Conservation (phyloP, 352 stramenopile species). For the Blastocystis sp. region DNA sequence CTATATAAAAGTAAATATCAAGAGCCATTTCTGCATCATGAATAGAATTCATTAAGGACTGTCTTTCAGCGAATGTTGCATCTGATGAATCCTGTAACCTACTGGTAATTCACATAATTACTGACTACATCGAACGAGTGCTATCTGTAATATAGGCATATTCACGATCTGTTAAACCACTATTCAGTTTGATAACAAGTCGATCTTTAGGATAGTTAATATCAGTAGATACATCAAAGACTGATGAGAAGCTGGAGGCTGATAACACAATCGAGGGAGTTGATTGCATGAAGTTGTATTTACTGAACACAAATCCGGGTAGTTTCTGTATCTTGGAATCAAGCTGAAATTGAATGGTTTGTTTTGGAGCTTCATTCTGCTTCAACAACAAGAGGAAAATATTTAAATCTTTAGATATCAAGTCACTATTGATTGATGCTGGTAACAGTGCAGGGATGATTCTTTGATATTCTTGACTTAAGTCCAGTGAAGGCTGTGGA, state of each 20-base stretch:
- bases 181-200: constrained; percentile 27
- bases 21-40: constrained; percentile 25
- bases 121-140: neutral
- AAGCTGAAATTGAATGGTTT: neutral
- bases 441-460: constrained; percentile 24
- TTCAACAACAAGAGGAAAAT: neutral
- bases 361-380: neutral
- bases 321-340: neutral
- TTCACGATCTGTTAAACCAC: neutral
- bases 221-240: neutral
- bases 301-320: constrained; percentile 47
- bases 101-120: neutral
- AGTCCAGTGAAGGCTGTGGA: neutral
- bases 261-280: neutral
- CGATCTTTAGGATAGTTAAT: neutral
- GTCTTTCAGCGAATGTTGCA: neutral
- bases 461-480: neutral
- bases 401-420: neutral
- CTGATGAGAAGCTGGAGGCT: neutral
- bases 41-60: constrained; percentile 16
- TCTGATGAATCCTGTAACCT: constrained; percentile 10
- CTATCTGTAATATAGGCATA: constrained; percentile 38
- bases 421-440: constrained; percentile 7
- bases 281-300: constrained; percentile 52
- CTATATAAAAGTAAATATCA: constrained; percentile 53